Base-by-base conservation (phyloP, 768 basidiomycete genomes). In the Calocybe indica region DNA sequence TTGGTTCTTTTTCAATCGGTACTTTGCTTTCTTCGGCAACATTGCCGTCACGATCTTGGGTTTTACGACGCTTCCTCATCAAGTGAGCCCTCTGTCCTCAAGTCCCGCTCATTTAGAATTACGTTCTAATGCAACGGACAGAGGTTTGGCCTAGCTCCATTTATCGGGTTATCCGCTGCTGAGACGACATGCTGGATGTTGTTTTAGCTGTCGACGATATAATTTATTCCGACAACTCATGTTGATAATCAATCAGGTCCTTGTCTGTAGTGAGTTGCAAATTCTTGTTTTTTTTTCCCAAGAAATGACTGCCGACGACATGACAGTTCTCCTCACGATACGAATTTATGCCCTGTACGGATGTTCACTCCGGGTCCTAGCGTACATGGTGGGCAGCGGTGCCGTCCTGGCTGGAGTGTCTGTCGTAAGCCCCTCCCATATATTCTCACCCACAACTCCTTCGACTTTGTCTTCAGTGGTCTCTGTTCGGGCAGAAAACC, bases 321-420 rank as follows among this genome's bases (percentile, higher is more conserved):
- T 15, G 30, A 7, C 43, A 77, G 74, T 66, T 48, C 67, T 73
- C 30, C 63, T 79, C 29, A 68, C 69, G 9, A 57, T 76, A 37
- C 73, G 79, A 36, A 73, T 73, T 43, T 74, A 71, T 48, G 79
- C 80, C 5, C 57, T 82, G 10, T 80, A 78, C 47, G 61, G 64
- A 8, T 57, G 71, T 33, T 71, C 69, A 13, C 51, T 63, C 38
- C 62, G 65, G 13, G 56, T 78, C 33, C 49, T 73, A n/a, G 47
- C 53, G 5, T 62, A 58, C 30, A 56, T 79, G 57, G 12, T 73
- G 1, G 55, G 58, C 5, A 60, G 62, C 29, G 70, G 60, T 2
- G 44, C 55, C 0, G 44, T 65, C 1, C 50, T 79, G 31, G 47
- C 55, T 1, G 58, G 52, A 1, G 45, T 73, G 5, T 50, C 66